A percentile compares a stretch with the other conserved stretches of the same genome.
Evolutionary conservation across 257 asterid species (phyloP).

Genomic region (Linderniella brevidens): DNA sequence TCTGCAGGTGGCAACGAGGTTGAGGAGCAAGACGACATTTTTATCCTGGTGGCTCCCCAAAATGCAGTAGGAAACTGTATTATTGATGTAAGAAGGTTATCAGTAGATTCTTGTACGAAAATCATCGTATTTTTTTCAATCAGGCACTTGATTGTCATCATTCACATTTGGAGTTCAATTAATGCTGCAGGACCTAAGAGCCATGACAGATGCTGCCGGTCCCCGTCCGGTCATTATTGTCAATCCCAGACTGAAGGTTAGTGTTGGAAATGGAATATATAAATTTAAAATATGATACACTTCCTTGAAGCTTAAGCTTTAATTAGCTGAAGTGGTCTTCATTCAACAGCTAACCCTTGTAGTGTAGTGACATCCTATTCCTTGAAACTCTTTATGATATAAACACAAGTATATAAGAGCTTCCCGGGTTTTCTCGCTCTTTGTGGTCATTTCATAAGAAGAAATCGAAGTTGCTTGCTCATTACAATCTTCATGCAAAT

Average conservation of each 20-base stretch:
- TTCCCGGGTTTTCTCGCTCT: constrained; percentile 5
- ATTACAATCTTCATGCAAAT: no score
- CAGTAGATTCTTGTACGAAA: constrained; percentile 7
- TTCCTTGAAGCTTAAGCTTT: no score
- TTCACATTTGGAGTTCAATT: no score
- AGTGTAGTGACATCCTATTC: background rate
- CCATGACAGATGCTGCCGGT: constrained; percentile 92
- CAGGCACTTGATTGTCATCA: no score
- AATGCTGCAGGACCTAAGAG: constrained; percentile 60
- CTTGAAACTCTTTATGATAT: background rate
- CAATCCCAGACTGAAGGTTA: constrained; percentile 72
- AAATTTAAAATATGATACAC: no score
- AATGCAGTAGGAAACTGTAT: constrained; percentile 92
- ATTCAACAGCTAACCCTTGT: no score
- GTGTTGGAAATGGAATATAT: no score
- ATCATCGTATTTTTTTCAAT: constrained; percentile 3
- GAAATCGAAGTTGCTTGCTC: background rate
- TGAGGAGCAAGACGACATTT: constrained; percentile 75
- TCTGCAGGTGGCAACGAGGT: constrained; percentile 77
- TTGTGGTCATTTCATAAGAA: constrained; percentile 10
- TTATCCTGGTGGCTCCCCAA: constrained; percentile 95
- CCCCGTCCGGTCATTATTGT: constrained; percentile 72
- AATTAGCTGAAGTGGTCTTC: no score
- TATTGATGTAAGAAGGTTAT: constrained; percentile 49
- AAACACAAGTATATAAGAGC: constrained; percentile 1